Conservation (phyloP, 2,329 filamentous ascomycete species). For the Talaromyces pinophilus region DNA sequence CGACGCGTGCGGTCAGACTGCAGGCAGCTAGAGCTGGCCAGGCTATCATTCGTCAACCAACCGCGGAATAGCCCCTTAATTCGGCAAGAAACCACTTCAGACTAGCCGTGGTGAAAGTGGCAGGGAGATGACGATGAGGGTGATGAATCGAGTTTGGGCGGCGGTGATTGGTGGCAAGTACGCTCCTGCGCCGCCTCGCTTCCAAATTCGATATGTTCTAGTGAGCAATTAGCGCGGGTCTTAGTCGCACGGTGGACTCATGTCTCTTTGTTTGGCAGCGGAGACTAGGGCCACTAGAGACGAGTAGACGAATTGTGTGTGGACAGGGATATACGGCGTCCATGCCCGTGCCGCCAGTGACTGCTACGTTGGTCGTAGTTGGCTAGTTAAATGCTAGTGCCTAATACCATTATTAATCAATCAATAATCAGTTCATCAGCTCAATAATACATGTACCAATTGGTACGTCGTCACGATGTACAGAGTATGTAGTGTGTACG, state of each 20-base stretch:
- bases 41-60: conserved; percentile 17
- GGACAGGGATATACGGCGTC: not conserved
- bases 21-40: not conserved
- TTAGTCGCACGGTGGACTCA: conserved; percentile 16
- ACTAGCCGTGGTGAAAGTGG: not conserved
- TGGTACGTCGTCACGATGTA: not conserved
- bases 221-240: conserved; percentile 20
- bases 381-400: not conserved
- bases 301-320: conserved; percentile 12
- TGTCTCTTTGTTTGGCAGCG: conserved; percentile 24
- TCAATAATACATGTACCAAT: not conserved
- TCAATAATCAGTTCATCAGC: not conserved
- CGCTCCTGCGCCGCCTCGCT: conserved; percentile 18
- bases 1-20: not conserved
- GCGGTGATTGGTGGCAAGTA: conserved; percentile 14
- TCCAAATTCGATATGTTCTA: conserved; percentile 20
- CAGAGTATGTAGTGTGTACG: not conserved
- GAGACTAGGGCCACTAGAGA: conserved; percentile 21
- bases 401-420: not conserved
- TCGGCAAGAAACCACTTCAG: not conserved
- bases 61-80: conserved; percentile 18
- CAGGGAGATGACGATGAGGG: conserved; percentile 12
- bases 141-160: conserved; percentile 2
- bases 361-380: conserved; percentile 4
- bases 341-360: not conserved